phyloP scores from a whole-genome alignment of 75 land plant genomes.

The Pinus albicaulis region DNA sequence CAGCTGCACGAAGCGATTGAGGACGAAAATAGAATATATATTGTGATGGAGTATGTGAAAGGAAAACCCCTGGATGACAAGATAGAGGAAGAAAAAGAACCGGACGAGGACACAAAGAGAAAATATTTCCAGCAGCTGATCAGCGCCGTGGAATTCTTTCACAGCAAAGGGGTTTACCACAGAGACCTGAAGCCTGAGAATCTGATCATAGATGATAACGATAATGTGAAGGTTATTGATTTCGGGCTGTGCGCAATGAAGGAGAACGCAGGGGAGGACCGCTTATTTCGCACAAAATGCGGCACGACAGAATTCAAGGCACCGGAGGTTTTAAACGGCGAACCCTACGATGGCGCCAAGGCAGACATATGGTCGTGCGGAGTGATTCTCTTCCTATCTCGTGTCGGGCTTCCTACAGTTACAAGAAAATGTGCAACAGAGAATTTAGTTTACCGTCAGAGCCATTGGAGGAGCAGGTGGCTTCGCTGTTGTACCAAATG shows the following conservation, averaged over 20 bases:
- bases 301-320: conserved; percentile 45
- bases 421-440: too few species aligned
- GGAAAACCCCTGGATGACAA: conserved; percentile 40
- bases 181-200: conserved; percentile 48
- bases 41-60: conserved; percentile 43
- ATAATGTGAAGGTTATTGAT: conserved; percentile 30
- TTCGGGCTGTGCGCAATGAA: conserved; percentile 19
- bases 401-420: too few species aligned
- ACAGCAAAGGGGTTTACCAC: conserved; percentile 41
- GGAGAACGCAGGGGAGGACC: neutral
- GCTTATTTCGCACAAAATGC: conserved; percentile 32
- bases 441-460: too few species aligned
- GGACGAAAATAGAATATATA: conserved; percentile 9
- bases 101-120: conserved; percentile 17
- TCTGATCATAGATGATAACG: too few species aligned
- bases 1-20: too few species aligned
- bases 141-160: conserved; percentile 43
- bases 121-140: conserved; percentile 44
- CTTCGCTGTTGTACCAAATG: conserved; percentile 20
- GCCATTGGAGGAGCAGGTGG: conserved; percentile 4
- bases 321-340: conserved; percentile 37
- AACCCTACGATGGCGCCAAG: conserved; percentile 14
- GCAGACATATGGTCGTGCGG: conserved; percentile 44
- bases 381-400: too few species aligned
- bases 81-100: neutral